These are phyloP conservation scores for Nothophaeocryptopus gaeumannii DNA, from an alignment of 2,329 filamentous ascomycete species.

Conservation along the genomic window DNA sequence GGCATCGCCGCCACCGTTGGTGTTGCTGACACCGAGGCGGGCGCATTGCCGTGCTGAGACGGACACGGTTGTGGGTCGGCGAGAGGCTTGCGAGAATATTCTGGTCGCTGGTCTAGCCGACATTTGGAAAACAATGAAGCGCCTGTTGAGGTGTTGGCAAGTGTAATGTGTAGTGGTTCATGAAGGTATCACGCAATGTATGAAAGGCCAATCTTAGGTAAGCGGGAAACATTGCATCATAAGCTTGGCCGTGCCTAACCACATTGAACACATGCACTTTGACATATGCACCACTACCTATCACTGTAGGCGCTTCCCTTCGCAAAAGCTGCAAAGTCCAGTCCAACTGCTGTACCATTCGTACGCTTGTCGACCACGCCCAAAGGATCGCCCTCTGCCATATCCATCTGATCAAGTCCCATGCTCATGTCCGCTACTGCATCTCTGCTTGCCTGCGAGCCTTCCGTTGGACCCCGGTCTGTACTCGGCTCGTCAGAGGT, in stretches of 20 bases:
- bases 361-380: slow-evolving; percentile 7
- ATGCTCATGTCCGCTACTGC: neutral
- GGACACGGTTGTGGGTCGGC: neutral
- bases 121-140: neutral
- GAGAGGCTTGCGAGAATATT: neutral
- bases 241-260: neutral
- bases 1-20: neutral
- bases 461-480: slow-evolving; percentile 1
- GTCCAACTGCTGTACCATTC: neutral
- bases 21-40: neutral
- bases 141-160: too few relatives aligned
- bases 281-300: neutral
- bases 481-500: slow-evolving; percentile 12
- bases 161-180: neutral
- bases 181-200: neutral
- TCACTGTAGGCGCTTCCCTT: slow-evolving; percentile 22
- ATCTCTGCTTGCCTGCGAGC: slow-evolving; percentile 2
- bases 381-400: slow-evolving; percentile 14
- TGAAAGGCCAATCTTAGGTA: too few relatives aligned
- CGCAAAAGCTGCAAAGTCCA: slow-evolving; percentile 23
- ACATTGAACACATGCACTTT: neutral
- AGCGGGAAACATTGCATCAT: too few relatives aligned
- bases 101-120: slow-evolving; percentile 1
- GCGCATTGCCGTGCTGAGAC: neutral
- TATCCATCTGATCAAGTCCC: slow-evolving; percentile 1